Base-by-base conservation (phyloP, 495 filamentous ascomycete genomes). In the Hyaloscypha finlandica region DNA sequence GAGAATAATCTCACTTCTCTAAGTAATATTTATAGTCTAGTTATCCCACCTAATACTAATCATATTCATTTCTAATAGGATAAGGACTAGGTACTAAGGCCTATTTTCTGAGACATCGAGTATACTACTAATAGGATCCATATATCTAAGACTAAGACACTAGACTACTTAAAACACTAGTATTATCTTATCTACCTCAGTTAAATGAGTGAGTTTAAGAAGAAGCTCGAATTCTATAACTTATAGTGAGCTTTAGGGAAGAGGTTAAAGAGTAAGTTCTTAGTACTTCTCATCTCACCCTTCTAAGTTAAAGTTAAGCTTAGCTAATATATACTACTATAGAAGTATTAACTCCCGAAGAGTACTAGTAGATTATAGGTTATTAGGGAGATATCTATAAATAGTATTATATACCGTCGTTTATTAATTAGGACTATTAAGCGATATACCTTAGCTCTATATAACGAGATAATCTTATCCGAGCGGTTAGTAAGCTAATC, bases 191-290 rank as follows among this genome's bases (percentile, higher is more conserved):
- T 69, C 52, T 61, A 61, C 31, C 61, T 69, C 31, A 55, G 67
- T 37, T 59, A 59, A 4, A 65, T 51, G 1, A 39, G 55, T 69
- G 25, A 30, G 12, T 69, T 63, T 61, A 22, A 39, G 54, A 69
- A 69, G 56, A 32, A 42, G 37, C 55, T 69, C n/a, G 22, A 65
- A 37, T 69, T 52, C 9, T 69, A 69, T 35, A 53, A 69, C 62
- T 39, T 64, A 39, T 39, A 55, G 30, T 35, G 35, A 59, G 67
- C 54, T 59, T 69, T 33, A 59, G 33, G 61, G 48, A 69, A 69
- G 56, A 64, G 54, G 54, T 54, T 69, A 22, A 69, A 64, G 48
- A 51, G 61, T 69, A 65, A 51, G 59, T 29, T 29, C 30, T 31
- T 22, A 9, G 19, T 30, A 25, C 37, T 63, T 19, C 29, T 48